Conservation (phyloP, 2,329 filamentous ascomycete species). For the Aureobasidium mangrovei region DNA sequence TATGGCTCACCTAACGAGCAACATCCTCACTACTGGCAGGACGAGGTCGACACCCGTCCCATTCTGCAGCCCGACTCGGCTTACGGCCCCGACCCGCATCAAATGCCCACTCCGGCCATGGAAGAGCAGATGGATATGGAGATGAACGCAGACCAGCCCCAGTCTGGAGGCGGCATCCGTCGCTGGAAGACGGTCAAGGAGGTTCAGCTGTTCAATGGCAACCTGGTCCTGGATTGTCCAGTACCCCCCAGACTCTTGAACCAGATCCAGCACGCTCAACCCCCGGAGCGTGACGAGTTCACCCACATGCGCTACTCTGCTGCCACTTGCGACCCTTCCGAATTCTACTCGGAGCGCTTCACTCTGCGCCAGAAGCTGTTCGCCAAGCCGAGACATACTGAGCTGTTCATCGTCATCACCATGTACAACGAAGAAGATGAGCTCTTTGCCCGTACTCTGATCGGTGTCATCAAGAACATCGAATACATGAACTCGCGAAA, state of each 20-base stretch:
- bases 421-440: slow-evolving; percentile 99
- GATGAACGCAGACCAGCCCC: slow-evolving; percentile 34
- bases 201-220: slow-evolving; percentile 93
- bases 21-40: slow-evolving; percentile 48
- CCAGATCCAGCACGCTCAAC: slow-evolving; percentile 72
- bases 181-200: slow-evolving; percentile 99
- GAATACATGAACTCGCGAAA: slow-evolving; percentile 94
- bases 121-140: slow-evolving; percentile 32
- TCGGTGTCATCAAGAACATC: slow-evolving; percentile 96
- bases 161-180: slow-evolving; percentile 55
- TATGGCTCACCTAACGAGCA: slow-evolving; percentile 20
- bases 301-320: slow-evolving; percentile 91
- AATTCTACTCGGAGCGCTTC: slow-evolving; percentile 84
- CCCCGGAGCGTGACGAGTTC: slow-evolving; percentile 77
- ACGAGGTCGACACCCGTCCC: slow-evolving; percentile 60
- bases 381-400: slow-evolving; percentile 83
- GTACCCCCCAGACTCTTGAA: slow-evolving; percentile 81
- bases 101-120: slow-evolving; percentile 30
- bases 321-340: slow-evolving; percentile 82
- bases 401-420: slow-evolving; percentile 91
- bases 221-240: slow-evolving; percentile 92
- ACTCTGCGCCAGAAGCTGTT: slow-evolving; percentile 87
- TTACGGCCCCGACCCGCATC: slow-evolving; percentile 52
- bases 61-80: slow-evolving; percentile 60
- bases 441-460: slow-evolving; percentile 90